Base-by-base conservation (phyloP, 176 grass and related monocot species). In the Bolboschoenus planiculmis region DNA sequence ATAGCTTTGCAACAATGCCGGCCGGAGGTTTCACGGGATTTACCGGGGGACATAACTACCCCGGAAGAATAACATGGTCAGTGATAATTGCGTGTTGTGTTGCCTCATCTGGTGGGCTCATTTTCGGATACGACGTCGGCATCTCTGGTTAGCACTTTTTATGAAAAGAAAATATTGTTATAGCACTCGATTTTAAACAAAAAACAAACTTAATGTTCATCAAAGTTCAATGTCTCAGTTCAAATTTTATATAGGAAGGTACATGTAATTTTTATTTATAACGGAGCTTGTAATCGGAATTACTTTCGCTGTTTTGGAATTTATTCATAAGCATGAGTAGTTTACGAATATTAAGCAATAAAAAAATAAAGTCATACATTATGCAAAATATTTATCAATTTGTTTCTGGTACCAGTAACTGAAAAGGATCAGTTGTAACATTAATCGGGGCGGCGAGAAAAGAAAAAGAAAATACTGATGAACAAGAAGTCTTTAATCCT, bases 61-160 rank as follows among this genome's bases (percentile, higher is more conserved):
- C 72, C 10, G 72, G 72, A 1, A 30, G 31, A 26, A 33, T 76
- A 51, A 76, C 72, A 76, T 76, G 42, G 42, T 31, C 44, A 51
- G 72, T 50, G 27, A 76, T 76, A 31, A 30, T 26, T 51, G 72
- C 72, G 51, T 76, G 72, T 18, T 76, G 23, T 20, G 72, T 76
- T 13, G 72, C 72, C 44, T 76, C 72, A 13, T 76, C 72, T 51
- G 72, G 72, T 31, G 72, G 72, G 24, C 72, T 76, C 14, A 76
- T 76, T 76, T 76, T 76, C 1, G 72, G 72, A 76, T 76, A 76
- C 44, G 72, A 76, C 44, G 51, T 76, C 13, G 72, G 72, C 26
- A 76, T 76, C 72, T 76, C 72, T 51, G 72, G 72, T 76, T 20
- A 51, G 72, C 4, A 18, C 3, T 76, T 51, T 51, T 23, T 66